phyloP scores from a whole-genome alignment of 352 stramenopile genomes.

The Blastocystis sp. region DNA sequence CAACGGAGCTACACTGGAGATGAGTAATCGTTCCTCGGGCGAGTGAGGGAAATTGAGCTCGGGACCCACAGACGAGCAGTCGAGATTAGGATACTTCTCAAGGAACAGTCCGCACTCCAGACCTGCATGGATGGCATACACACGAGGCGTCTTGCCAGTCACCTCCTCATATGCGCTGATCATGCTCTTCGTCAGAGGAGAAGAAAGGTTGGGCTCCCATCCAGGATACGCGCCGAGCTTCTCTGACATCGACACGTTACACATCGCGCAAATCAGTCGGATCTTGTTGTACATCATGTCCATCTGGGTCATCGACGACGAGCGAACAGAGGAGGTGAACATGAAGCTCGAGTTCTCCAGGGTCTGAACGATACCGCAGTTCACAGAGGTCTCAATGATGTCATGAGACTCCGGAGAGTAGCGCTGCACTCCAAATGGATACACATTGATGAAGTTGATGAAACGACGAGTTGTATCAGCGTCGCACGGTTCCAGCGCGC shows the following conservation, averaged over 20 bases:
- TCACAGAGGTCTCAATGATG: slow-evolving; percentile 59
- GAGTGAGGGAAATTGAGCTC: slow-evolving; percentile 60
- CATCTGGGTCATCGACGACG: slow-evolving; percentile 42
- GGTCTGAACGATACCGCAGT: slow-evolving; percentile 50
- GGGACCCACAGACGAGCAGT: slow-evolving; percentile 50
- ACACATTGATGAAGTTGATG: slow-evolving; percentile 53
- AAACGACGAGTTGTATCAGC: not conserved
- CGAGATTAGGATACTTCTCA: slow-evolving; percentile 53
- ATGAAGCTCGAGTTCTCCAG: slow-evolving; percentile 6
- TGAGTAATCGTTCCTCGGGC: slow-evolving; percentile 43
- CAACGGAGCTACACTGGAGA: slow-evolving; percentile 31
- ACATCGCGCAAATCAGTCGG: slow-evolving; percentile 24
- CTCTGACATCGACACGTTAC: slow-evolving; percentile 33
- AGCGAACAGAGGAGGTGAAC: slow-evolving; percentile 55
- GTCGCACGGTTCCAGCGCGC: not conserved
- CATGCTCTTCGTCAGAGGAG: slow-evolving; percentile 38
- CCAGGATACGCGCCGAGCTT: slow-evolving; percentile 55
- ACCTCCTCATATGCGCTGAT: slow-evolving; percentile 40
- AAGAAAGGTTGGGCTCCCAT: slow-evolving; percentile 53
- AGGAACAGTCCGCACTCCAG: slow-evolving; percentile 60
- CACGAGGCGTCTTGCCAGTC: not conserved
- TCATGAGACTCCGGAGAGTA: slow-evolving; percentile 46
- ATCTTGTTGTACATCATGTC: slow-evolving; percentile 62
- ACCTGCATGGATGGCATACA: slow-evolving; percentile 57
- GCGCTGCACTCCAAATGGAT: slow-evolving; percentile 57